Base-by-base conservation (phyloP, 129 eudicot genomes). In the Apium graveolens region DNA sequence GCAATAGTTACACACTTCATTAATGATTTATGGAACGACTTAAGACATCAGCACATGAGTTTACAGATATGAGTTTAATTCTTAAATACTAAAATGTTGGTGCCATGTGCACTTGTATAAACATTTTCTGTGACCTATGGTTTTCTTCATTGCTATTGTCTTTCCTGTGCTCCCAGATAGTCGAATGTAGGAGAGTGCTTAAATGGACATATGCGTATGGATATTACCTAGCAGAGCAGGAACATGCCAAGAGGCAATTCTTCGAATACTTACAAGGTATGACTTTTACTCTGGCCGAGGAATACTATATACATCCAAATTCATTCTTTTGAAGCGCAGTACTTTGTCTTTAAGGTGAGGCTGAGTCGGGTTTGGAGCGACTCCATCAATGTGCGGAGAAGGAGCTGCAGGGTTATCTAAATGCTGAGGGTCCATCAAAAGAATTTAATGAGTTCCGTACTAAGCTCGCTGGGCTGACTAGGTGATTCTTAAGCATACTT, bases 161-260 rank as follows among this genome's bases (percentile, higher is more conserved):
- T 74, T 32, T 80, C 14, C 48, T 35, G 76, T 72, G 55, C 29
- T 76, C 85, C 83, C 88, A 95, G 99, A 96, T 96, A 83, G 99
- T 96, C 79, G 99, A 96, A 84, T 96, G 99, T 79, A 90, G 99
- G 79, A 86, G 99, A 60, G 99, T 96, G 76, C 83, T 96, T 18
- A 96, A 96, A 80, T 96, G 99, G 99, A 96, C 99, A 57, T 92
- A 96, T 76, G 96, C 97, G 35, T 96, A 96, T 82, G 99, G 99
- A 80, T 96, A 83, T 84, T 96, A 96, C 82, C 83, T 96, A 77
- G 91, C 91, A 2, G 99, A 90, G 78, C 91, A 86, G 45, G 99
- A 92, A 76, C 93, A 84, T 84, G 97, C 91, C 68, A 96, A 90
- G 83, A 96, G 93, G 85, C 97, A 86, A 83, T 96, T 96, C 80